A percentile compares a stretch with the other conserved stretches of the same genome.
phyloP scores from a whole-genome alignment of 164 flowering plant genomes.

The Echeveria elegans region DNA sequence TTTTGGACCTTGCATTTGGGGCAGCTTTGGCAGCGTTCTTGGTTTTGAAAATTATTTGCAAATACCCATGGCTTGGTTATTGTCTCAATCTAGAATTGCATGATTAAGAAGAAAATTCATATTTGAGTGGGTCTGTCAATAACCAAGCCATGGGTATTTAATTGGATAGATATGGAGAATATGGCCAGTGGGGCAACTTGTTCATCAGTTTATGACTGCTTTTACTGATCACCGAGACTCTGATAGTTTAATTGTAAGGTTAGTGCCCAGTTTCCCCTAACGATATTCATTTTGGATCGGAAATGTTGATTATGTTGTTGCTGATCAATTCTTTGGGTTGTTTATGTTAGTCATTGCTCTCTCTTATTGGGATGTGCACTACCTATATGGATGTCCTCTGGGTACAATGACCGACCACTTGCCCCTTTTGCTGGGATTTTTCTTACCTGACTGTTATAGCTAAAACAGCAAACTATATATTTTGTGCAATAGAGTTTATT shows the following conservation, averaged over 20 bases:
- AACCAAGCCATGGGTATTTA: constrained; percentile 10
- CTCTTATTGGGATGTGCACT: constrained; percentile 93
- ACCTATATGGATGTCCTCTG: constrained; percentile 93
- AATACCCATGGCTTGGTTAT: constrained; percentile 54
- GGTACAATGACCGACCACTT: constrained; percentile 86
- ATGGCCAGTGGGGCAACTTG: constrained; percentile 73
- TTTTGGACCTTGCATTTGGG: constrained; percentile 90
- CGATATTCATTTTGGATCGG: neutral
- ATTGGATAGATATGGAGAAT: constrained; percentile 84
- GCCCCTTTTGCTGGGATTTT: constrained; percentile 96
- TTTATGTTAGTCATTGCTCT: constrained; percentile 71
- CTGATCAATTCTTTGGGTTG: constrained; percentile 11
- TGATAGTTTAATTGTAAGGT: constrained; percentile 88
- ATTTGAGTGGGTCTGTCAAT: neutral
- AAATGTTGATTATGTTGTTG: neutral
- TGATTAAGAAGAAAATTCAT: neutral
- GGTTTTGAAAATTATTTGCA: constrained; percentile 77
- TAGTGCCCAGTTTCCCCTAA: constrained; percentile 5
- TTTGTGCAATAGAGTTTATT: neutral
- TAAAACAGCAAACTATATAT: neutral
- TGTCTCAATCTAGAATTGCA: neutral
- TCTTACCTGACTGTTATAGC: neutral
- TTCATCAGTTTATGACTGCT: constrained; percentile 92
- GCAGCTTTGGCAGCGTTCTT: constrained; percentile 88
- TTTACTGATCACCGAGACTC: constrained; percentile 99